phyloP scores from a whole-genome alignment of 169 alveolate genomes.

The Plasmodium malariae region DNA sequence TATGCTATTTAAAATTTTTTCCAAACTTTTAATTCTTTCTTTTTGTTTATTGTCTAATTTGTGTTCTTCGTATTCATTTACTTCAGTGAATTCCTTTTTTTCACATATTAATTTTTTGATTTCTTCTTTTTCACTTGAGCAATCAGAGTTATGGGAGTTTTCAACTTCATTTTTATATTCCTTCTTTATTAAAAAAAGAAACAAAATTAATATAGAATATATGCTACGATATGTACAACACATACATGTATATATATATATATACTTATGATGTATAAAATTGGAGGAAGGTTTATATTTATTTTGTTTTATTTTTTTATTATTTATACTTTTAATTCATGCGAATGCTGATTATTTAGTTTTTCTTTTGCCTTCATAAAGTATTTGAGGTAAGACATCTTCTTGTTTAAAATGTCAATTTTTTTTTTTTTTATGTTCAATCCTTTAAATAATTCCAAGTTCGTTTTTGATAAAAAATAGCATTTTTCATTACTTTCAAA shows the following conservation, averaged over 20 bases:
- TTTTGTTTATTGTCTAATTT: not conserved
- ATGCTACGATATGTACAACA: too few relatives aligned
- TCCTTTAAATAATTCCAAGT: slow-evolving; percentile 63
- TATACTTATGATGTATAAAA: too few relatives aligned
- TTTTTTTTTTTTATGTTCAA: slow-evolving; percentile 58
- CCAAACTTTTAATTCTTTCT: not conserved
- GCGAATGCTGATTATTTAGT: not conserved
- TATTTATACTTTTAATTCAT: slow-evolving; percentile 4
- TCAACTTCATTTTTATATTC: not conserved
- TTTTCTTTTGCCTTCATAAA: slow-evolving; percentile 19
- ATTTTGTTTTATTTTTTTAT: not conserved
- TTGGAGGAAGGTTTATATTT: too few relatives aligned
- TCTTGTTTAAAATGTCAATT: slow-evolving; percentile 42
- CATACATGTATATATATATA: too few relatives aligned
- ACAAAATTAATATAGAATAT: not conserved
- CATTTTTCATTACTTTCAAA: slow-evolving; percentile 69
- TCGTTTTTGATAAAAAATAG: slow-evolving; percentile 66
- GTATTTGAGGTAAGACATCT: slow-evolving; percentile 33
- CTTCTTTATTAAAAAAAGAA: slow-evolving; percentile 16
- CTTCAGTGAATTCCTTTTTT: not conserved
- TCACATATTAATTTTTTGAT: not conserved
- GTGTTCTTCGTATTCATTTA: not conserved
- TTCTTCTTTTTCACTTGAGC: not conserved
- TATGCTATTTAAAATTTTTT: slow-evolving; percentile 10
- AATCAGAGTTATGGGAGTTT: not conserved